A percentile compares a stretch with the other conserved stretches of the same genome.
Conservation (phyloP, 2,329 filamentous ascomycete species). For the Fusarium caatingaense region DNA sequence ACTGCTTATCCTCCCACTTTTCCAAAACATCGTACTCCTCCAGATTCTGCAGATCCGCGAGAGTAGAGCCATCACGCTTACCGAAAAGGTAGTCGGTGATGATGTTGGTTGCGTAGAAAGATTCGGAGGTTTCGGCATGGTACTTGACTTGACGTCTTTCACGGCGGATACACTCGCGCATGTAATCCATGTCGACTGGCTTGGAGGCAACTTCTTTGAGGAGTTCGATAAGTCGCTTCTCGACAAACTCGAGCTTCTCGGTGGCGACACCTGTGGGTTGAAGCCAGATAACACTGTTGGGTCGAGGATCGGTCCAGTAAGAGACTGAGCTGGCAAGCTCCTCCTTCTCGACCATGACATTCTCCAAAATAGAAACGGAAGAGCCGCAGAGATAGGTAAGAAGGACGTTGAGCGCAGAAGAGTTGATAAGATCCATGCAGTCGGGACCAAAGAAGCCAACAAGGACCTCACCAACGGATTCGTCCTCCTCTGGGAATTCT, state of each 20-base stretch:
- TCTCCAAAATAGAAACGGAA: conserved; percentile 91
- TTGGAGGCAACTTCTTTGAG: conserved; percentile 83
- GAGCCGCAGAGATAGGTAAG: conserved; percentile 92
- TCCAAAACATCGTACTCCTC: conserved; percentile 75
- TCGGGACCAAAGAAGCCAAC: conserved; percentile 89
- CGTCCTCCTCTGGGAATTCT: conserved; percentile 96
- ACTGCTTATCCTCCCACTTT: conserved; percentile 84
- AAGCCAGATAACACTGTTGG: conserved; percentile 86
- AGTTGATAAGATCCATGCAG: conserved; percentile 75
- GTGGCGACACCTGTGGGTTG: conserved; percentile 88
- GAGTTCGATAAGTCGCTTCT: conserved; percentile 86
- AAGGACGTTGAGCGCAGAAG: conserved; percentile 81
- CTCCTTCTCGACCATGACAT: conserved; percentile 91
- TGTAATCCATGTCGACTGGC: conserved; percentile 88
- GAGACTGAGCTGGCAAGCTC: conserved; percentile 88
- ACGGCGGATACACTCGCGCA: conserved; percentile 86
- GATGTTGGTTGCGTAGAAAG: conserved; percentile 84
- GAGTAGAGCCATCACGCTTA: conserved; percentile 81
- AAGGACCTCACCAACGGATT: conserved; percentile 88
- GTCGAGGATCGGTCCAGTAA: conserved; percentile 81
- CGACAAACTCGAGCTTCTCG: conserved; percentile 83
- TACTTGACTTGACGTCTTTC: conserved; percentile 86
- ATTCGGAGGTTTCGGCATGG: conserved; percentile 81
- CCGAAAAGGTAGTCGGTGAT: conserved; percentile 95
- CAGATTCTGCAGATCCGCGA: conserved; percentile 69